Conservation (phyloP, 768 basidiomycete genomes). For the Pulveroboletus sp. region DNA sequence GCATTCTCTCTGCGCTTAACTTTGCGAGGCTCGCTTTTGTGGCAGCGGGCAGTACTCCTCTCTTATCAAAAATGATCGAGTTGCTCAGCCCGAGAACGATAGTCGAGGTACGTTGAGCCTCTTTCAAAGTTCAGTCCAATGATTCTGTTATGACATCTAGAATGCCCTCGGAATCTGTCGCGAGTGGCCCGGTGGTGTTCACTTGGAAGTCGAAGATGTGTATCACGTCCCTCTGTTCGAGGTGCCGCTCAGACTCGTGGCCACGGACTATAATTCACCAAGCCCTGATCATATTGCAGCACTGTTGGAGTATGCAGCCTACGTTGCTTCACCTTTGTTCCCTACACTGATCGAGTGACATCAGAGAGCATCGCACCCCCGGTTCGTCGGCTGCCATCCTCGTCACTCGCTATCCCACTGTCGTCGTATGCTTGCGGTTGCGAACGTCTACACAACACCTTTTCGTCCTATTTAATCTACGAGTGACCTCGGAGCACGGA, state of each 20-base stretch:
- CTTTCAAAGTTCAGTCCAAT: too few species aligned
- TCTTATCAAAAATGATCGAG: constrained; percentile 9
- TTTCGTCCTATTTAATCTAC: constrained; percentile 61
- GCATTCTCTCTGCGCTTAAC: constrained; percentile 57
- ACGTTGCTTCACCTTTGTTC: background rate
- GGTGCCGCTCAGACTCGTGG: constrained; percentile 32
- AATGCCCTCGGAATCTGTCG: constrained; percentile 47
- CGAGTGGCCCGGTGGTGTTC: constrained; percentile 40
- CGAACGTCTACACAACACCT: constrained; percentile 25
- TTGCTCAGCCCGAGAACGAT: constrained; percentile 11
- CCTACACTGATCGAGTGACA: constrained; percentile 3
- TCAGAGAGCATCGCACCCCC: constrained; percentile 20
- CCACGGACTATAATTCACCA: constrained; percentile 34
- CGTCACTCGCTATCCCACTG: constrained; percentile 58
- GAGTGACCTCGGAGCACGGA: constrained; percentile 45
- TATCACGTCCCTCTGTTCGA: constrained; percentile 44
- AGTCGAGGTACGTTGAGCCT: constrained; percentile 14
- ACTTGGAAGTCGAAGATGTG: constrained; percentile 51
- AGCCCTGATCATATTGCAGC: constrained; percentile 29
- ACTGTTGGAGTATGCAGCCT: constrained; percentile 17
- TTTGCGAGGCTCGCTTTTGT: constrained; percentile 46
- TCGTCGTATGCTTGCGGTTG: constrained; percentile 44
- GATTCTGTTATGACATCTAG: constrained; percentile 28
- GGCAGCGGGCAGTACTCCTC: background rate
- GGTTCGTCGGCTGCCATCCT: constrained; percentile 33